Evolutionary conservation across 129 eudicot genomes (phyloP), one percentile per base, ranked within the genome.

Genomic region (Chrysanthemum lavandulifolium): DNA sequence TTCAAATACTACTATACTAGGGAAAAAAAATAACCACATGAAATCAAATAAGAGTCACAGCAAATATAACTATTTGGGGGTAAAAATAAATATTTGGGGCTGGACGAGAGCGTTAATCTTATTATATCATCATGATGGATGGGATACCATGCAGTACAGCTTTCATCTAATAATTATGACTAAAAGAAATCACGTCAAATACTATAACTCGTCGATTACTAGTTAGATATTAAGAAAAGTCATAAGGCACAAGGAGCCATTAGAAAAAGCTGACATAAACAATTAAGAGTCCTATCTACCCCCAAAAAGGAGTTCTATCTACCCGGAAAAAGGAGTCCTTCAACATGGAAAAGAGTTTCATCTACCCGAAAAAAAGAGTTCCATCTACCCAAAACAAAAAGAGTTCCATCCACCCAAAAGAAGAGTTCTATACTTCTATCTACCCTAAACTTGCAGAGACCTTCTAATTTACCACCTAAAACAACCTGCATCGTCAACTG

Each of bases 71-170:
- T 56, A 4, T 4, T 11, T 21, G 1, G 2, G 10, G 18, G 43
- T 2, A 13, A 33, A 51, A 64, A 51, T 19, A 19, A 19, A 19
- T 19, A 19, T 19, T 19, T 19, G 21, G 21, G 21, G 21, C 21
- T 59, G 45, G 21, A 58, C 45, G 8, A 47, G 27, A 9, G 53
- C 3, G 29, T 69, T 15, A 53, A 69, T 23, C 0, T 53, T 14
- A 69, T 53, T 54, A 15, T 29, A 69, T 40, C 47, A 14, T 72
- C 76, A 61, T 61, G 33, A 19, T 19, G 21, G 21, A 19, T 19
- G 21, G 21, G 63, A 69, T 57, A 48, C 18, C 43, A 2, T 27
- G n/a, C 16, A 75, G 29, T 40, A 1, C 62, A 50, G 27, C 78
- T 70, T 52, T 14, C 16, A 70, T 27, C 56, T 47, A 54, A 55